These are phyloP conservation scores for Ophiocordyceps robertsii DNA, from an alignment of 2,329 filamentous ascomycete species.

Conservation along the genomic window DNA sequence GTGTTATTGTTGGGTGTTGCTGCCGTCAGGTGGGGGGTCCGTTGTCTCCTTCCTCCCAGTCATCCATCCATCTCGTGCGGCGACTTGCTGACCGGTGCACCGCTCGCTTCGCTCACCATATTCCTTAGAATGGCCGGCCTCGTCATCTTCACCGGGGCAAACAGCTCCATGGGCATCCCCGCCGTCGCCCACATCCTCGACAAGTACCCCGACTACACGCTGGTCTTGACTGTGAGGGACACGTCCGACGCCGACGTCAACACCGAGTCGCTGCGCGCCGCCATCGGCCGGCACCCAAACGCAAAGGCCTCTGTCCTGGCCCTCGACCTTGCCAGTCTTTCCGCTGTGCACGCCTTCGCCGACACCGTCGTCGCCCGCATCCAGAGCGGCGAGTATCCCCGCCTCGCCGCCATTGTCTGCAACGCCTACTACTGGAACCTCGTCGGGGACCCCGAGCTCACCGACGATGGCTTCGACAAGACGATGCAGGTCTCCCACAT, in stretches of 20 bases:
- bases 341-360: constrained; percentile 1
- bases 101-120: no score
- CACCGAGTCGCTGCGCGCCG: neutral
- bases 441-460: no score
- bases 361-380: neutral
- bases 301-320: constrained; percentile 1
- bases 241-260: neutral
- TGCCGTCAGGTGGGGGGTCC: no score
- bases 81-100: no score
- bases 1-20: no score
- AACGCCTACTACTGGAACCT: constrained; percentile 5
- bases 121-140: no score
- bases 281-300: neutral
- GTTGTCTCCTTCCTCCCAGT: no score
- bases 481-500: no score
- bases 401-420: constrained; percentile 2
- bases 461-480: no score
- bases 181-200: constrained; percentile 2
- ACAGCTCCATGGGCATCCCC: constrained; percentile 3
- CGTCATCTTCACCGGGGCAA: constrained; percentile 4
- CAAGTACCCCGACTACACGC: constrained; percentile 1
- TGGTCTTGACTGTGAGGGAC: constrained; percentile 2
- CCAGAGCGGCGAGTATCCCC: constrained; percentile 1
- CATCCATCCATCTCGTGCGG: no score
- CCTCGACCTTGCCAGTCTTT: constrained; percentile 1